Conservation (phyloP, 2,329 filamentous ascomycete genomes). For the Aspergillus fumigatus region DNA sequence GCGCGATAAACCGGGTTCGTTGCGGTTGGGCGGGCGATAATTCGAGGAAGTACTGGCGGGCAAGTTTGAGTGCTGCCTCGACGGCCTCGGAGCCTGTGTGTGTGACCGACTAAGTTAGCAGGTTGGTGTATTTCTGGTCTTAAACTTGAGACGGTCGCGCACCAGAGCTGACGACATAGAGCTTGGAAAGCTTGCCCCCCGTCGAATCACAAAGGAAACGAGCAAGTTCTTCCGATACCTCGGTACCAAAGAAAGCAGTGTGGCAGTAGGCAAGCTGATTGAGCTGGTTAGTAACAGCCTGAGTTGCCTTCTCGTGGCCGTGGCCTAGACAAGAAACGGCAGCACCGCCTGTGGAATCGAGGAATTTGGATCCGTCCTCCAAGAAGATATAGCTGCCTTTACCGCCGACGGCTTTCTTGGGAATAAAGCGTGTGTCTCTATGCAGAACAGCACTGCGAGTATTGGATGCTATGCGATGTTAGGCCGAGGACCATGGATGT, state of each 20-base stretch:
- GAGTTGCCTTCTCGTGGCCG: conserved; percentile 55
- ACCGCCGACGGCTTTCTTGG: conserved; percentile 47
- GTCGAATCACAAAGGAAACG: conserved; percentile 49
- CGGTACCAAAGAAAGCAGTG: conserved; percentile 54
- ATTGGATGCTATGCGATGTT: not conserved
- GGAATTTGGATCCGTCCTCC: conserved; percentile 54
- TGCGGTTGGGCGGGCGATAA: conserved; percentile 48
- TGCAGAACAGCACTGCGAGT: conserved; percentile 45
- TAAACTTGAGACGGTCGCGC: conserved; percentile 6
- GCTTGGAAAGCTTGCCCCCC: conserved; percentile 49
- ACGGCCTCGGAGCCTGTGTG: conserved; percentile 60
- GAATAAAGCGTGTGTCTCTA: conserved; percentile 44
- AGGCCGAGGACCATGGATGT: not conserved
- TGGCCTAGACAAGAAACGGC: conserved; percentile 70
- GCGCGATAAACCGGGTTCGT: conserved; percentile 59
- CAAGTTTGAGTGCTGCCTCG: conserved; percentile 64
- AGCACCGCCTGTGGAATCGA: conserved; percentile 70
- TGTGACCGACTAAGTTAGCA: not conserved
- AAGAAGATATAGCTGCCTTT: conserved; percentile 51
- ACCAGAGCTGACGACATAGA: conserved; percentile 57
- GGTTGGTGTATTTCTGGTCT: no score
- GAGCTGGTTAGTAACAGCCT: conserved; percentile 58
- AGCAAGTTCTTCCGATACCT: conserved; percentile 51
- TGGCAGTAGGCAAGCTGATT: conserved; percentile 56
- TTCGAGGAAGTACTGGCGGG: conserved; percentile 63